Evolutionary conservation across 768 basidiomycete genomes (phyloP).

Genomic region (Boletus tylopilopsis): DNA sequence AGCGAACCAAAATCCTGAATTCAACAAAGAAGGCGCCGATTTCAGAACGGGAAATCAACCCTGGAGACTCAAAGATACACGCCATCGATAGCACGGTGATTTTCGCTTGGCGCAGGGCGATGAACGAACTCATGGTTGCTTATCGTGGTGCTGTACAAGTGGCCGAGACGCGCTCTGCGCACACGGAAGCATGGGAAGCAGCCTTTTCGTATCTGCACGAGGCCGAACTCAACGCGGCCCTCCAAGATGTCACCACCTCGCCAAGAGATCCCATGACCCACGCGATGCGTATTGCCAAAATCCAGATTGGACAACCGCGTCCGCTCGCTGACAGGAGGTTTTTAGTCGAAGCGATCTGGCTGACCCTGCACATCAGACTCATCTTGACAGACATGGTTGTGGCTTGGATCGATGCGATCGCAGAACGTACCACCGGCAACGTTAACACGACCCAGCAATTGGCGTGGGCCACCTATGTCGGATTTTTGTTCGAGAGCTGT

Average conservation of each 20-base stretch:
- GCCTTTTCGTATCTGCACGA: conserved; percentile 51
- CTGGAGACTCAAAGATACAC: conserved; percentile 22
- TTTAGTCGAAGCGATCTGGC: conserved; percentile 57
- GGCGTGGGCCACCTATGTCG: conserved; percentile 45
- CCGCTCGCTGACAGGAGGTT: conserved; percentile 59
- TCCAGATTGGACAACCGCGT: conserved; percentile 52
- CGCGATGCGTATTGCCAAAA: conserved; percentile 49
- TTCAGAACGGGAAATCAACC: conserved; percentile 27
- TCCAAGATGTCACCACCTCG: conserved; percentile 30
- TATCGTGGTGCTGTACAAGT: conserved; percentile 42
- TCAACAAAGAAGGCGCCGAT: conserved; percentile 20
- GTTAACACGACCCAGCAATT: conserved; percentile 26
- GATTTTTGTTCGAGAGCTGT: conserved; percentile 47
- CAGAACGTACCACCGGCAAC: conserved; percentile 16
- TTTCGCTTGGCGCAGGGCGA: conserved; percentile 38
- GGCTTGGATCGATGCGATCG: conserved; percentile 37
- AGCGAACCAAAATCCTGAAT: conserved; percentile 14
- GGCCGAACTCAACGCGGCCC: conserved; percentile 38
- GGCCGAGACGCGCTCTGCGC: conserved; percentile 48
- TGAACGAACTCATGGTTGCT: conserved; percentile 32
- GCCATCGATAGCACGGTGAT: conserved; percentile 30
- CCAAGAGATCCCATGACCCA: conserved; percentile 43
- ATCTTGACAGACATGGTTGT: conserved; percentile 43
- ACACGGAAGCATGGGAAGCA: conserved; percentile 58
- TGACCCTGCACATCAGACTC: conserved; percentile 51